Base-by-base conservation (phyloP, 164 flowering plant genomes). In the Chimonanthus praecox region DNA sequence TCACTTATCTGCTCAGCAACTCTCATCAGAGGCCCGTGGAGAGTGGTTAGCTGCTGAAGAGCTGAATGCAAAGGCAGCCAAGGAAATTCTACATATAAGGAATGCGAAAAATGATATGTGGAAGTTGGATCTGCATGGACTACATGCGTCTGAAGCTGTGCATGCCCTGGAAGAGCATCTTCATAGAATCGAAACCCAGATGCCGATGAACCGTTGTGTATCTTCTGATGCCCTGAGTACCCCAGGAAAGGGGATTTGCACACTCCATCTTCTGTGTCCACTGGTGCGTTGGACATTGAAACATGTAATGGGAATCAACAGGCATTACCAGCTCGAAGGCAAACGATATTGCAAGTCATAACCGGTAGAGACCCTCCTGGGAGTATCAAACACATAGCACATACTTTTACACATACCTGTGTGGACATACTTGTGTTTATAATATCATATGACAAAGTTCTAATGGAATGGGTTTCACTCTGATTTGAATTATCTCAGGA, bases 61-160 rank as follows among this genome's bases (percentile, higher is more conserved):
- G 78, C 85, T 93, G 44, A 86, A 93, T 81, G 72, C 79, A 0
- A 78, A 86, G 83, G 99, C 98, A 58, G 99, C 98, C 15, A 75
- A 84, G 67, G 88, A 88, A 75, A 93, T 95, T 73, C 77, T 93
- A 68, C 72, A 66, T 5, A 77, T 85, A 64, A 85, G 90, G 70
- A 95, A 95, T 70, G 70, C 74, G 58, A 58, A 78, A 68, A 88
- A 89, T 77, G 88, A 86, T 79, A 21, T 72, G 11, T 91, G 98
- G 98, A 90, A 88, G 73, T 80, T 95, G 81, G 99, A 95, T 75
- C 82, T 95, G 75, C 99, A 95, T 83, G 99, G 98, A 71, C 97
- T 95, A 48, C 99, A 95, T 82, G 94, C 90, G 63, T 77, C 84
- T 16, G 99, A 95, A 85, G 99, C 99, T 70, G 83, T 88, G 67